Percentiles rank a stretch among this genome's conserved stretches.
phyloP scores from a whole-genome alignment of 2,329 filamentous ascomycete species.

The Ilyonectria sp. region DNA sequence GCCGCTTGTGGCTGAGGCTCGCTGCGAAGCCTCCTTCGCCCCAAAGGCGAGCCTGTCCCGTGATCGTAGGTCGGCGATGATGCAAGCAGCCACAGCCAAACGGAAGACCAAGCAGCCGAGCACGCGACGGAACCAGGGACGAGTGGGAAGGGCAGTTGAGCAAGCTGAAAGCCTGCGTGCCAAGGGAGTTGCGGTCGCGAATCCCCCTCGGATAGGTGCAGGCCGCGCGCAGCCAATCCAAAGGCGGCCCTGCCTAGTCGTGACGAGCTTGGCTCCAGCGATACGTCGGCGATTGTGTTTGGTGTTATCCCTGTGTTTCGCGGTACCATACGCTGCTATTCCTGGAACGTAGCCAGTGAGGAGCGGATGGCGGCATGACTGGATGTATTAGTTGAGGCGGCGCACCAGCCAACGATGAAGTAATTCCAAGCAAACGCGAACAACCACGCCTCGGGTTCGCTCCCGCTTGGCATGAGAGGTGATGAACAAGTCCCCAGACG shows the following conservation, averaged over 20 bases:
- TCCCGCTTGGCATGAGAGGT: constrained; percentile 2
- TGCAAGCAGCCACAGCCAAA: background rate
- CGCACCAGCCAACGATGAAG: constrained; percentile 15
- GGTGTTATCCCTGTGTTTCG: constrained; percentile 27
- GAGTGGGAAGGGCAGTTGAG: background rate
- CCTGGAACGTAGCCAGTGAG: constrained; percentile 22
- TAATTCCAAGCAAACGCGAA: constrained; percentile 11
- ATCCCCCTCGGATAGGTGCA: background rate
- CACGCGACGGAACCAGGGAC: background rate
- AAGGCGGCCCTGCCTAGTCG: background rate
- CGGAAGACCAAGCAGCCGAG: background rate
- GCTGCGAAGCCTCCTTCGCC: background rate
- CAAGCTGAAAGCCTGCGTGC: background rate
- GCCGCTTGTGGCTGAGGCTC: background rate
- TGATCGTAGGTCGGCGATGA: background rate
- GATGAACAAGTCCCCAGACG: background rate
- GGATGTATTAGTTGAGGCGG: constrained; percentile 14
- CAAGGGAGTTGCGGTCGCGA: too few relatives aligned
- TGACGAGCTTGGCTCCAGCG: background rate
- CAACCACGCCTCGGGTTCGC: constrained; percentile 35
- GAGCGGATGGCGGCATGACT: constrained; percentile 14
- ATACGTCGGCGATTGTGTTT: constrained; percentile 28
- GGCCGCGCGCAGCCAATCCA: background rate
- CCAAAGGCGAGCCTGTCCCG: background rate
- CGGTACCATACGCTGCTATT: constrained; percentile 37